Conservation (phyloP, 345 rosid species). For the Euphorbia peplus region DNA sequence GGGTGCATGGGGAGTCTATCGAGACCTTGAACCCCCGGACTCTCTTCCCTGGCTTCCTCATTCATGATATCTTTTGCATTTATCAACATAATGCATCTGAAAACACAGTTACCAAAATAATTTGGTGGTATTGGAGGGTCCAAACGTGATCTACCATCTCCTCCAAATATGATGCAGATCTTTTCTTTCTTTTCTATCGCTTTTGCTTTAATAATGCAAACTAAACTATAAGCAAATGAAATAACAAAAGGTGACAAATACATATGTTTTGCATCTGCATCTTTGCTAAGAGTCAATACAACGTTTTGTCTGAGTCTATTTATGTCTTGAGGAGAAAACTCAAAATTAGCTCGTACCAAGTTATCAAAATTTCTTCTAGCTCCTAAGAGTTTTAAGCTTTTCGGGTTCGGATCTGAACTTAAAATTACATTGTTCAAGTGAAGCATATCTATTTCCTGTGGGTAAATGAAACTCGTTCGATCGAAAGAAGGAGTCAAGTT, state of each 20-base stretch:
- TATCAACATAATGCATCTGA: no score
- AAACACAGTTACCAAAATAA: constrained; percentile 49
- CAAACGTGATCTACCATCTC: constrained; percentile 34
- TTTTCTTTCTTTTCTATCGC: constrained; percentile 11
- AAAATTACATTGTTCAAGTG: constrained; percentile 14
- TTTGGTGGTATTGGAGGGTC: constrained; percentile 37
- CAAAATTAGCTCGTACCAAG: constrained; percentile 27
- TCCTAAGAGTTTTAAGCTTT: neutral
- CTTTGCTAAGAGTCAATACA: neutral
- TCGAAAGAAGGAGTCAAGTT: constrained; percentile 31
- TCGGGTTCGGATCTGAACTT: no score
- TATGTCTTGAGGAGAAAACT: constrained; percentile 25
- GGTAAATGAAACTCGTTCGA: constrained; percentile 24
- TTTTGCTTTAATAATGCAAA: constrained; percentile 30
- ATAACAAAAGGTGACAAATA: constrained; percentile 36
- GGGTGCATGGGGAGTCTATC: no score
- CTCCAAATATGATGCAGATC: constrained; percentile 19
- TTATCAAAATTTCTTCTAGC: neutral
- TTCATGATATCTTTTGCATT: no score
- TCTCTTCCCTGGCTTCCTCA: no score
- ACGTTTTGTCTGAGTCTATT: constrained; percentile 28
- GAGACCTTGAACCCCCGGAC: no score
- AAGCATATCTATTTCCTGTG: constrained; percentile 16
- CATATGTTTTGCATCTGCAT: neutral
- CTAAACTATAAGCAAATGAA: constrained; percentile 23